Percentiles rank a stretch among this genome's conserved stretches.
Evolutionary conservation across 192 early-diverging fungal species (phyloP).

Genomic region (Backusella tuberculispora): DNA sequence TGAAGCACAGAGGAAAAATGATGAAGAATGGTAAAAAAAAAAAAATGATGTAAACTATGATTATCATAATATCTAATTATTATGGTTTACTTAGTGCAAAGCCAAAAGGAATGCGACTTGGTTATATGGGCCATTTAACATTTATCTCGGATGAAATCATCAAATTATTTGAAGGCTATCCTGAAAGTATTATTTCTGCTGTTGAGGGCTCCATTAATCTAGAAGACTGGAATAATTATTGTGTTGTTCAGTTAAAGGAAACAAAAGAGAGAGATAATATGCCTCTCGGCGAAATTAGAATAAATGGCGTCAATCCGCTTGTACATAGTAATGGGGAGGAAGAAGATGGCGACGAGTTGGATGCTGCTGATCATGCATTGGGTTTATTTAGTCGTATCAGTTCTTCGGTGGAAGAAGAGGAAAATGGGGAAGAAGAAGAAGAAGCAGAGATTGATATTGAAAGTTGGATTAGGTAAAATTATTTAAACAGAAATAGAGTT

Average conservation of each 20-base stretch:
- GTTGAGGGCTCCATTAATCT: conserved; percentile 49
- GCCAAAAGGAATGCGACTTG: conserved; percentile 89
- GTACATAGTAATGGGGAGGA: conserved; percentile 15
- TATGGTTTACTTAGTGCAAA: conserved; percentile 54
- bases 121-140: conserved; percentile 98
- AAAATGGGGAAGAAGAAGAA: conserved; percentile 6
- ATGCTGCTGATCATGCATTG: conserved; percentile 1
- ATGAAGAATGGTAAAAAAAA: conserved; percentile 70
- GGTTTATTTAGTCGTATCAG: background rate
- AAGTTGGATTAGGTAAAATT: background rate
- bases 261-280: conserved; percentile 37
- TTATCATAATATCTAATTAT: background rate
- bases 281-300: conserved; percentile 53
- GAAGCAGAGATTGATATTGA: background rate
- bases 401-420: conserved; percentile 17
- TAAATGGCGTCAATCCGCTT: conserved; percentile 42
- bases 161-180: conserved; percentile 79
- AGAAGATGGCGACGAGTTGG: conserved; percentile 26
- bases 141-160: conserved; percentile 95
- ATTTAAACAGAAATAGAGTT: background rate
- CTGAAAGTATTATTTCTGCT: conserved; percentile 35
- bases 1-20: conserved; percentile 82
- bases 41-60: background rate
- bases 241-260: conserved; percentile 25
- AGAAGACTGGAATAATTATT: conserved; percentile 59